Conservation (phyloP, 2,329 filamentous ascomycete genomes). For the Pestalotiopsis sp. region DNA sequence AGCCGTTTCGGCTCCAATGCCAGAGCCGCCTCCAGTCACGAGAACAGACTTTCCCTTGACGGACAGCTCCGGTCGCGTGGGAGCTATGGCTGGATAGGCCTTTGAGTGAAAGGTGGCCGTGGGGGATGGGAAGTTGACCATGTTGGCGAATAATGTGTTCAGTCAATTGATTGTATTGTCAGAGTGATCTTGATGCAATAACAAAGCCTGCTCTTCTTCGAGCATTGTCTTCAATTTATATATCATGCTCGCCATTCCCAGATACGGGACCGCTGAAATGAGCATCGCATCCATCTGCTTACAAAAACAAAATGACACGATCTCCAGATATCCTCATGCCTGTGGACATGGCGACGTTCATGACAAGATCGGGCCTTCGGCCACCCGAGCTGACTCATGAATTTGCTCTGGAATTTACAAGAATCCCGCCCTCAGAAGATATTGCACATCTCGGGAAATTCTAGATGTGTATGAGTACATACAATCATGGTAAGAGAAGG, state of each 20-base stretch:
- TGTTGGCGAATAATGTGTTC: background rate
- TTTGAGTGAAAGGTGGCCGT: conserved; percentile 38
- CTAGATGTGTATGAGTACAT: no score
- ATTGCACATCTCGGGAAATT: no score
- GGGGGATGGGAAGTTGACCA: conserved; percentile 30
- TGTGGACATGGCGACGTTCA: no score
- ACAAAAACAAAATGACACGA: background rate
- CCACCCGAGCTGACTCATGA: no score
- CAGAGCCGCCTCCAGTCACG: conserved; percentile 46
- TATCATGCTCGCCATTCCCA: background rate
- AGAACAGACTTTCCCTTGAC: conserved; percentile 41
- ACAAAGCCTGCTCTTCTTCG: background rate
- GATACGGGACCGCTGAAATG: background rate
- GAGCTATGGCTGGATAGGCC: conserved; percentile 39
- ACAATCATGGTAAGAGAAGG: background rate
- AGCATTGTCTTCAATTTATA: background rate
- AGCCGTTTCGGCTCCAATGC: conserved; percentile 47
- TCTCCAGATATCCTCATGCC: background rate
- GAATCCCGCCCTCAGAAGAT: no score
- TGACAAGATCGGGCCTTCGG: no score
- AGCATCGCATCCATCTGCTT: background rate
- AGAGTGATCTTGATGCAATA: background rate
- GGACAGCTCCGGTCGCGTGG: conserved; percentile 41
- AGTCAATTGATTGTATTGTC: background rate
- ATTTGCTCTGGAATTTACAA: no score